Conservation (phyloP, 192 early-diverging fungal species). For the Linderina pennispora region DNA sequence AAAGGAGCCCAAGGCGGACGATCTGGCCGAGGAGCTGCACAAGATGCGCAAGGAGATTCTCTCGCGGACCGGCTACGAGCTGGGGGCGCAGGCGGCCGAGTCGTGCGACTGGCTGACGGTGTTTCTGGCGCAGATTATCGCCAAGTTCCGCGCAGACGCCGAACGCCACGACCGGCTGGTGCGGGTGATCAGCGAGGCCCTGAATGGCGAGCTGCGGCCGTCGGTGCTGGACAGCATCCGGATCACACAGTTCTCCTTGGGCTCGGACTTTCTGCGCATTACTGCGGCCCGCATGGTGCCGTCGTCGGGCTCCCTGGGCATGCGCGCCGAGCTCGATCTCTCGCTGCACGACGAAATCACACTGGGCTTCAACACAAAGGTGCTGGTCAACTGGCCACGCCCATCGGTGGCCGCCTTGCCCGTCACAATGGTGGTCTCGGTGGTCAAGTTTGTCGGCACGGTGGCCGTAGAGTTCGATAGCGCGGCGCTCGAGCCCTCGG, state of each 20-base stretch:
- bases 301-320: slow-evolving; percentile 30
- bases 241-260: slow-evolving; percentile 49
- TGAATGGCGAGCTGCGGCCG: slow-evolving; percentile 43
- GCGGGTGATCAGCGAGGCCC: slow-evolving; percentile 41
- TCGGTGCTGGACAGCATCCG: slow-evolving; percentile 38
- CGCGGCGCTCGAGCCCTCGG: slow-evolving; percentile 19
- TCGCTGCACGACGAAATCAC: slow-evolving; percentile 91
- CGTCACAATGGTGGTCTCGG: slow-evolving; percentile 75
- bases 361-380: slow-evolving; percentile 83
- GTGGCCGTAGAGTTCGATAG: slow-evolving; percentile 51
- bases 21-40: slow-evolving; percentile 33
- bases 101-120: slow-evolving; percentile 54
- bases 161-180: slow-evolving; percentile 41
- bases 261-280: slow-evolving; percentile 46
- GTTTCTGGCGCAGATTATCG: slow-evolving; percentile 47
- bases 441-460: slow-evolving; percentile 88
- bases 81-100: slow-evolving; percentile 26
- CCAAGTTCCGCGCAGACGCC: slow-evolving; percentile 45
- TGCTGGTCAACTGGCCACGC: slow-evolving; percentile 95
- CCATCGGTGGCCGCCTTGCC: slow-evolving; percentile 84
- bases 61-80: slow-evolving; percentile 40
- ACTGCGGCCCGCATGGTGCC: slow-evolving; percentile 42
- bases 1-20: slow-evolving; percentile 30
- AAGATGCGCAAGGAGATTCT: slow-evolving; percentile 43
- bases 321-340: slow-evolving; percentile 60